Evolutionary conservation across 805 yeast species (phyloP).

Genomic region (Nakazawaea pomicola): DNA sequence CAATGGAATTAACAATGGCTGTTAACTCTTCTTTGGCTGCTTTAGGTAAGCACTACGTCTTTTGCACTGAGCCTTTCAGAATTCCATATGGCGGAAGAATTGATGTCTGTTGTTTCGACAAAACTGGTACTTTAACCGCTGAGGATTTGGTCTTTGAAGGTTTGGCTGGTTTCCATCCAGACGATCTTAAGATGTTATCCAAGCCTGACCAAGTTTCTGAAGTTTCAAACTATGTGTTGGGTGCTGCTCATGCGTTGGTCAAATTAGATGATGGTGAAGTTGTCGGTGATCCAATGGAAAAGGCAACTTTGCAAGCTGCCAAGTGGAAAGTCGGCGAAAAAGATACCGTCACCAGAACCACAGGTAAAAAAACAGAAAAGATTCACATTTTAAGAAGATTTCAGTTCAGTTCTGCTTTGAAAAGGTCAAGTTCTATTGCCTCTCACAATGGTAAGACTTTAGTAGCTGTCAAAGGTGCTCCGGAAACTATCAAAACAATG

Average conservation of each 20-base stretch:
- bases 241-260: conserved; percentile 95
- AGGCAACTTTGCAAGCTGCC: conserved; percentile 85
- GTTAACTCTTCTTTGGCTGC: conserved; percentile 90
- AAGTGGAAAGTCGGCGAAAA: conserved; percentile 80
- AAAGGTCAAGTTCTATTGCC: conserved; percentile 89
- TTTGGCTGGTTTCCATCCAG: conserved; percentile 66
- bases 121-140: conserved; percentile 96
- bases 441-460: conserved; percentile 48
- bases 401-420: conserved; percentile 94
- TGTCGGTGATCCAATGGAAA: conserved; percentile 99
- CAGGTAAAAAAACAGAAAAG: conserved; percentile 34
- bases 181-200: conserved; percentile 50
- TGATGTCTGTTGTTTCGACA: conserved; percentile 97
- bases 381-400: conserved; percentile 83
- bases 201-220: conserved; percentile 60
- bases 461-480: conserved; percentile 96
- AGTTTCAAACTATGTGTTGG: conserved; percentile 67
- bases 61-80: conserved; percentile 98
- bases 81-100: conserved; percentile 97
- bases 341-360: conserved; percentile 55
- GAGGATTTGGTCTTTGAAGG: conserved; percentile 97
- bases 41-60: conserved; percentile 79
- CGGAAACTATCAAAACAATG: conserved; percentile 87
- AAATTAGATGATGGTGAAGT: conserved; percentile 93
- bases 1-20: conserved; percentile 98